Evolutionary conservation across 1,139 yeast species (phyloP), one percentile per base, ranked within the genome.

Genomic region (Suhomyces yuchorum): DNA sequence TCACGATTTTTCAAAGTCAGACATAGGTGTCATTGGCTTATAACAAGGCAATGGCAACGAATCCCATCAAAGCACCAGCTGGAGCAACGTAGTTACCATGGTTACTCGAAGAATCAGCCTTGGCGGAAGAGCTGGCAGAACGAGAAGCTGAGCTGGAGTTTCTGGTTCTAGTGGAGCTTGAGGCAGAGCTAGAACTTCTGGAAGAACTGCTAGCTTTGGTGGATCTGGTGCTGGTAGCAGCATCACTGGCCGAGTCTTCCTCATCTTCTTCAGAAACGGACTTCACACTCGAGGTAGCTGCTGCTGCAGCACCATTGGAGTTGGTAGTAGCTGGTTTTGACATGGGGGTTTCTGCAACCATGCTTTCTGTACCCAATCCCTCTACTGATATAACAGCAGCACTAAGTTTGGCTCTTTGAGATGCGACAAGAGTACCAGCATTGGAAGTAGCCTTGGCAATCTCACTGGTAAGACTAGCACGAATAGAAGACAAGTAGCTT

Each of bases 31-130:
- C n/a, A 26, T 4, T 17, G 15, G 15, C 24, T 11, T 34, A 30
- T 8, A 30, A 30, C 14, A 34, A 34, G 23, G 37, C 60, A 30
- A 54, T 50, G 11, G 55, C 60, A 15, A 52, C 28, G 26, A 53
- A 56, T 41, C 60, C 59, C 26, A 56, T 20, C 38, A 58, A 37
- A 12, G 59, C 59, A 45, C 59, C 57, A 8, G 49, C 44, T 4
- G 62, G 61, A n/a, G 56, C 55, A 20, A 42, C 39, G 23, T 32
- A 45, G 24, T 24, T 46, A 23, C 46, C 57, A 4, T 37, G 53
- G 26, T 43, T 55, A 34, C 42, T 46, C 17, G 49, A 38, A 14
- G 46, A 44, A 11, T 50, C 42, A 17, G 50, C 38, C 39, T 37
- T 43, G 18, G 46, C 35, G 24, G 44, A 43, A 20, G 42, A 39